These are phyloP conservation scores for Boletus barrowsii DNA, from an alignment of 768 basidiomycete species.

Conservation along the genomic window DNA sequence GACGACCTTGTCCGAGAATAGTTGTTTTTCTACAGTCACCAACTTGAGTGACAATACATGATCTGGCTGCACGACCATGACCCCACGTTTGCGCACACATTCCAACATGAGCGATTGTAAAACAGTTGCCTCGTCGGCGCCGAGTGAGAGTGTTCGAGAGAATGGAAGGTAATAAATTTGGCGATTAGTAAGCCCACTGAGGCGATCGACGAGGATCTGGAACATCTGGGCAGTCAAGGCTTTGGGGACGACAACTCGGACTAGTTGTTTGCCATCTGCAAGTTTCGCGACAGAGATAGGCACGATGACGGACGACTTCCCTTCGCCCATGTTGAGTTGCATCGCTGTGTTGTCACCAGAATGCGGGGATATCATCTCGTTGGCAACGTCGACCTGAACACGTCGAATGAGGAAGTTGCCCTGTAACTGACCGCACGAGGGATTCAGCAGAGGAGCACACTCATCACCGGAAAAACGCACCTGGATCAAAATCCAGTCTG, in stretches of 20 bases:
- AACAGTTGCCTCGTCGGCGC: conserved; percentile 6
- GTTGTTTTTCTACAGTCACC: conserved; percentile 37
- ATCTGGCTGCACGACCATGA: conserved; percentile 48
- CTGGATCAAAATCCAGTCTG: conserved; percentile 46
- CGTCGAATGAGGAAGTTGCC: conserved; percentile 9
- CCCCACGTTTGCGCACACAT: conserved; percentile 37
- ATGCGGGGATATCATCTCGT: conserved; percentile 43
- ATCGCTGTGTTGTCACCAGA: conserved; percentile 34
- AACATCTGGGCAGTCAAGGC: conserved; percentile 45
- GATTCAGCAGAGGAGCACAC: too few relatives aligned
- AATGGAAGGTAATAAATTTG: conserved; percentile 48
- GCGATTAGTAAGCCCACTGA: conserved; percentile 43
- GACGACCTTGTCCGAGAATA: not conserved
- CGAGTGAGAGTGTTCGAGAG: conserved; percentile 34
- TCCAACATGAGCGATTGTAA: conserved; percentile 32
- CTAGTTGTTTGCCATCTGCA: conserved; percentile 38
- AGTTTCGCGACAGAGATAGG: conserved; percentile 40
- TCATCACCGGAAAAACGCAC: conserved; percentile 12
- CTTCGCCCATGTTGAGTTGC: conserved; percentile 38
- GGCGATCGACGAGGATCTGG: conserved; percentile 37
- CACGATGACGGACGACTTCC: conserved; percentile 35
- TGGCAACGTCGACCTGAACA: conserved; percentile 33
- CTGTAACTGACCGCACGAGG: too few relatives aligned
- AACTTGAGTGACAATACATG: conserved; percentile 23
- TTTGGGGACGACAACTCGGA: conserved; percentile 33